phyloP scores from a whole-genome alignment of 352 stramenopile species.

The Phytophthora nicotianae region DNA sequence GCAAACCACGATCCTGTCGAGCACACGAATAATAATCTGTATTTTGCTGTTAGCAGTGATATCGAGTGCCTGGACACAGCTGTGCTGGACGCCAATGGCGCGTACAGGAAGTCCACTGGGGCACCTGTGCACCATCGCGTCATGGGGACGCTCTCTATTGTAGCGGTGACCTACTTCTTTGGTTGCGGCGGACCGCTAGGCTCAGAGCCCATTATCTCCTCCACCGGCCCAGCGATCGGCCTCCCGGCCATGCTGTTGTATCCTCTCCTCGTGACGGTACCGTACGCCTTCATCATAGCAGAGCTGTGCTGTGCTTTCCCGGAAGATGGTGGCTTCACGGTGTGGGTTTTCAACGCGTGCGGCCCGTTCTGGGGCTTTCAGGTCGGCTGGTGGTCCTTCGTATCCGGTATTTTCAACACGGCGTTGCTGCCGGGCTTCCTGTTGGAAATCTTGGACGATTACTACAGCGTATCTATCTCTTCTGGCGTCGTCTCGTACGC shows the following conservation, averaged over 20 bases:
- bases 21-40: slow-evolving; percentile 12
- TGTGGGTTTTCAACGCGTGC: slow-evolving; percentile 76
- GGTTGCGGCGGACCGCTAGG: slow-evolving; percentile 53
- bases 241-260: slow-evolving; percentile 62
- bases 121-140: slow-evolving; percentile 32
- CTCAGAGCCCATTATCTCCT: slow-evolving; percentile 61
- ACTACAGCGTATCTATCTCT: slow-evolving; percentile 34
- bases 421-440: slow-evolving; percentile 53
- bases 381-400: slow-evolving; percentile 84
- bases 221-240: slow-evolving; percentile 57
- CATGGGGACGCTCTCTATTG: slow-evolving; percentile 45
- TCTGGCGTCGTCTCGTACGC: slow-evolving; percentile 34
- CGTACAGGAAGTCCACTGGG: slow-evolving; percentile 29
- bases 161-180: slow-evolving; percentile 59
- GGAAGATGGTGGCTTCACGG: slow-evolving; percentile 72
- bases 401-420: slow-evolving; percentile 62
- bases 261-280: slow-evolving; percentile 63
- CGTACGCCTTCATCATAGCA: slow-evolving; percentile 62
- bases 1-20: background rate
- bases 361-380: slow-evolving; percentile 82
- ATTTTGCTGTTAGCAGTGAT: background rate
- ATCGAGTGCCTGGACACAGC: slow-evolving; percentile 28
- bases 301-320: slow-evolving; percentile 78
- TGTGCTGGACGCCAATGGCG: slow-evolving; percentile 25
- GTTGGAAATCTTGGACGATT: slow-evolving; percentile 43